Evolutionary conservation across 495 filamentous ascomycete species (phyloP), one percentile per base, ranked within the genome.

Genomic region (Cercophora sp.): DNA sequence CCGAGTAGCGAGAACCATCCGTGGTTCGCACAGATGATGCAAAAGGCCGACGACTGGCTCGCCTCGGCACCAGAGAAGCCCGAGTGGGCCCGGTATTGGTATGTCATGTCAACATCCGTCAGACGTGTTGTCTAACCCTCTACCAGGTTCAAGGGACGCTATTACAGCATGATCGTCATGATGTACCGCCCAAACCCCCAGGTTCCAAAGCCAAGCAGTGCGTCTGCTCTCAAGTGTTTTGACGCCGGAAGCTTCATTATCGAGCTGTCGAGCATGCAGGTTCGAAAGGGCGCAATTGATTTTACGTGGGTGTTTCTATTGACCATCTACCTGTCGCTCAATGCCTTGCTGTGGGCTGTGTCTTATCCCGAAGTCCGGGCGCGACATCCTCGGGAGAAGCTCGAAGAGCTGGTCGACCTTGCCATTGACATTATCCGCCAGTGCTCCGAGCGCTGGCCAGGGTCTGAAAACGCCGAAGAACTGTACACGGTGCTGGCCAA

Each of bases 301-400:
- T 71, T 96, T 48, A 95, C 89, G 2, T 97, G 91, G 89, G 84
- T 94, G 31, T 96, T 94, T 62, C 80, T 92, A 6, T 80, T 94
- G 52, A 80, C 86, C 31, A 75, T 96, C 18, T 96, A 95, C 69
- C 89, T 89, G 79, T 82, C 85, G 13, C 75, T 96, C 34, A 92
- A 93, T 60, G 89, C 87, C 19, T 78, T 95, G 27, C 80, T 97
- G 2, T 97, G 92, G 92, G 77, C 85, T 6, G 77, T 94, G 19
- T 92, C 88, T 2, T 94, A 92, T 61, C 79, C 85, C 10, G 88
- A 91, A 50, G 81, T 96, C 39, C 86, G 92, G 19, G 74, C 73
- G 39, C 69, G 79, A 22, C 83, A 95, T 65, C 60, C 71, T 11
- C 79, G 80, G 20, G 83, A 87, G 32, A 83, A 91, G 58, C 81